Conservation (phyloP, 2,329 filamentous ascomycete genomes). For the Alternaria gansuensis region DNA sequence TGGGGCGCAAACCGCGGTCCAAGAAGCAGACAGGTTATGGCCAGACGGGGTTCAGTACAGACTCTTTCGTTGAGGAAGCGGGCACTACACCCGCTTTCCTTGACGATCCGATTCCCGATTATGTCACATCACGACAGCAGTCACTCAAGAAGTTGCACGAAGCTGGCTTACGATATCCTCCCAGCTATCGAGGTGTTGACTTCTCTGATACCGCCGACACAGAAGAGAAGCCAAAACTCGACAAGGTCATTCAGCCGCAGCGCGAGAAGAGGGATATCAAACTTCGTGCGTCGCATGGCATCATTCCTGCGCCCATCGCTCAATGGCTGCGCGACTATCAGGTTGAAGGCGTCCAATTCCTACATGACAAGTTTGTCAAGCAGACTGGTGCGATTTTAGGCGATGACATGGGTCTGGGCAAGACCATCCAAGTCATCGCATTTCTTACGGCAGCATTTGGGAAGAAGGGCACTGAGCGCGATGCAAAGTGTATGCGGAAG, state of each 20-base stretch:
- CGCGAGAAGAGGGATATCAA: conserved; percentile 77
- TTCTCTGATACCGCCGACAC: conserved; percentile 74
- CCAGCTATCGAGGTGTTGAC: conserved; percentile 76
- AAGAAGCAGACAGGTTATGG: conserved; percentile 28
- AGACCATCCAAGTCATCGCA: conserved; percentile 94
- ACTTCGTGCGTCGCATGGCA: conserved; percentile 76
- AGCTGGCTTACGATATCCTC: conserved; percentile 77
- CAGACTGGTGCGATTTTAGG: conserved; percentile 91
- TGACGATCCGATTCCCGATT: conserved; percentile 62
- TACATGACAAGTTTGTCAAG: conserved; percentile 89
- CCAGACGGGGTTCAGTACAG: conserved; percentile 31
- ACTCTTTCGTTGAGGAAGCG: conserved; percentile 44
- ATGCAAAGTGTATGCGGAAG: conserved; percentile 86
- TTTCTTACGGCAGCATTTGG: conserved; percentile 93
- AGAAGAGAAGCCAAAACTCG: conserved; percentile 75
- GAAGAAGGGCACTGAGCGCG: conserved; percentile 88
- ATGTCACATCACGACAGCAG: conserved; percentile 66
- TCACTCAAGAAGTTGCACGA: conserved; percentile 74
- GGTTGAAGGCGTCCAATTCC: conserved; percentile 81
- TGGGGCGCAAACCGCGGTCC: conserved; percentile 46
- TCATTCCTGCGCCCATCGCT: conserved; percentile 88
- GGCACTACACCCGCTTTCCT: conserved; percentile 65
- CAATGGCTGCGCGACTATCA: conserved; percentile 95
- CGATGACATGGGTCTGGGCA: conserved; percentile 97
- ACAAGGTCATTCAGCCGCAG: conserved; percentile 67